Evolutionary conservation across 192 early-diverging fungal genomes (phyloP).

Genomic region (Coemansia sp.): DNA sequence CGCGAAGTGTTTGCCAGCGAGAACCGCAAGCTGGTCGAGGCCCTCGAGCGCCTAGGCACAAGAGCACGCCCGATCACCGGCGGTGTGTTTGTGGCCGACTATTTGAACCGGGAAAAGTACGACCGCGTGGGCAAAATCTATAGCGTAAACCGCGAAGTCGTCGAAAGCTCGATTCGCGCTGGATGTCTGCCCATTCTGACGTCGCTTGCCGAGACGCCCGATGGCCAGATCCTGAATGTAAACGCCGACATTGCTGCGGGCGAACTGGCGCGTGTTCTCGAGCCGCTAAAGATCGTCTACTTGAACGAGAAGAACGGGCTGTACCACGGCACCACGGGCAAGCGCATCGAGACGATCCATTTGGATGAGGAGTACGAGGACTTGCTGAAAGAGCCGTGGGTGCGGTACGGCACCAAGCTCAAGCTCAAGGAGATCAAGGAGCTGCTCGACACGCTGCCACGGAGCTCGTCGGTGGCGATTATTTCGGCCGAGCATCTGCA

Average conservation of each 20-base stretch:
- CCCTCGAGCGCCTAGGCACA: slow-evolving; percentile 91
- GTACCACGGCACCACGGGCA: slow-evolving; percentile 89
- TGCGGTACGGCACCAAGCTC: slow-evolving; percentile 95
- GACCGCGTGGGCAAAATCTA: slow-evolving; percentile 91
- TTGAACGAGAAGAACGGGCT: slow-evolving; percentile 98
- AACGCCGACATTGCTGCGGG: slow-evolving; percentile 99
- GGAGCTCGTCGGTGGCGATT: slow-evolving; percentile 98
- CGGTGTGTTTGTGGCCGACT: slow-evolving; percentile 96
- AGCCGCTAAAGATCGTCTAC: slow-evolving; percentile 97
- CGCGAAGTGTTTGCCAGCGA: slow-evolving; percentile 92
- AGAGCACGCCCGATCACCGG: slow-evolving; percentile 94
- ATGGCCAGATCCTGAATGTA: slow-evolving; percentile 96
- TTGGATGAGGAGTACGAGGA: slow-evolving; percentile 99
- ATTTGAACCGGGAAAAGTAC: slow-evolving; percentile 94
- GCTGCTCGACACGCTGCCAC: slow-evolving; percentile 90
- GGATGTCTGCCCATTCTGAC: slow-evolving; percentile 96
- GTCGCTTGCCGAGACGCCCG: slow-evolving; percentile 90
- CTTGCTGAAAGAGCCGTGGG: slow-evolving; percentile 93
- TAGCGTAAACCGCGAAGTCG: slow-evolving; percentile 86
- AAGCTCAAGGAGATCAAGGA: slow-evolving; percentile 98
- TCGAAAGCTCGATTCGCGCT: slow-evolving; percentile 90
- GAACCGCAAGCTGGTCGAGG: slow-evolving; percentile 96
- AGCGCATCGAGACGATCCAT: slow-evolving; percentile 97
- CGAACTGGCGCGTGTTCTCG: slow-evolving; percentile 91
- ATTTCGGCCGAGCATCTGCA: slow-evolving; percentile 98